Base-by-base conservation (phyloP, 805 yeast genomes). In the Myxozyma geophila region DNA sequence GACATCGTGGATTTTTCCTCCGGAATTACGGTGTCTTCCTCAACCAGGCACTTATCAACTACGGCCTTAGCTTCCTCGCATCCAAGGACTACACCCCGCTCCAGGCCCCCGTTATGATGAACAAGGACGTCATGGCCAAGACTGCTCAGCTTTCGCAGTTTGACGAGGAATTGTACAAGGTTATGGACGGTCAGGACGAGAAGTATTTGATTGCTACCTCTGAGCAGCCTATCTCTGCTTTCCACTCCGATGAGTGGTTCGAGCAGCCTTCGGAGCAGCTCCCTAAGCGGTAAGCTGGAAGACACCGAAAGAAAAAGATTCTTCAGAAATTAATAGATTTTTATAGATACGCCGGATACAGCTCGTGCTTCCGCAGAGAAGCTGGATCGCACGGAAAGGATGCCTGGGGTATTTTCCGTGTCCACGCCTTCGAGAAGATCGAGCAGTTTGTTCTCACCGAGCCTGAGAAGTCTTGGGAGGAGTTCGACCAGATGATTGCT, bases 371-470 rank as follows among this genome's bases (percentile, higher is more conserved):
- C 87, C 88, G 99, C 80, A 90, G 99, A 82, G 99, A 95, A 82
- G 99, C 99, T 63, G 99, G 99, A 71, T 88, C 97, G 70, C 98
- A 93, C 74, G 99, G 99, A 78, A 93, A 93, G 78, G 99, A 95
- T 75, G 99, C 99, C 55, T 95, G 99, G 99, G 99, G 99, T 80
- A 92, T 95, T 70, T 95, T 95, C 87, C 89, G 99, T 81, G 98
- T 95, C 64, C 99, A 95, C 76, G 96, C 96, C 67, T 95, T 95
- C 75, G 99, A 95, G 82, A 95, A 95, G 81, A 91, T 95, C 74
- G 99, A 95, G 82, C 99, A 95, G 81, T 95, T 95, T 76, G 87
- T 89, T 72, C 77, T 95, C 73, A 88, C 98, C 67, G 99, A 95
- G 82, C 99, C 99, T 62, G 98, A 92, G 77, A 90, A 92, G 75